Evolutionary conservation across 768 basidiomycete species (phyloP).

Genomic region (Tricholoma hemisulphureum): DNA sequence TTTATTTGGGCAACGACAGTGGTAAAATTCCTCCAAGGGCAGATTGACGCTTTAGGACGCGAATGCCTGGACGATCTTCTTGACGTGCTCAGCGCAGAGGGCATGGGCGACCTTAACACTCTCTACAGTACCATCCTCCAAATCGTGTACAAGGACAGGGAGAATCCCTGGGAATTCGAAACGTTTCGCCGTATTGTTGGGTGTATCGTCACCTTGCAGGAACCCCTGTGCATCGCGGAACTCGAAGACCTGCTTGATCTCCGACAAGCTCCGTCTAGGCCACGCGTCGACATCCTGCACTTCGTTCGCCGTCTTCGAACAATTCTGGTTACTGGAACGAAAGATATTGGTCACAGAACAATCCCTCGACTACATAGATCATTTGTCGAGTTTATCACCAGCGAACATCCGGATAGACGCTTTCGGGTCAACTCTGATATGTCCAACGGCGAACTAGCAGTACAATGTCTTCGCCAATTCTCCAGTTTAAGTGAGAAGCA

Average conservation of each 20-base stretch:
- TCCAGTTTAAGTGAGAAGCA: background rate
- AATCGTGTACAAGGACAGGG: background rate
- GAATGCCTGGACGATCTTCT: constrained; percentile 10
- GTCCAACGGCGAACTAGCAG: constrained; percentile 7
- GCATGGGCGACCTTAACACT: constrained; percentile 14
- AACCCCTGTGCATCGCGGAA: constrained; percentile 11
- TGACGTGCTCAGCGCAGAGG: constrained; percentile 7
- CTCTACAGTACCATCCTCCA: constrained; percentile 10
- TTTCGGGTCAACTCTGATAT: constrained; percentile 3
- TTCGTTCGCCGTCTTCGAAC: constrained; percentile 18
- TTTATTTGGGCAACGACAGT: constrained; percentile 21
- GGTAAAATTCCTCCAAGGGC: constrained; percentile 5
- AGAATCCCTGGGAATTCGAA: constrained; percentile 10
- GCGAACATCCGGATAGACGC: background rate
- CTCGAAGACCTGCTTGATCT: constrained; percentile 10
- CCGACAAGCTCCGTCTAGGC: background rate
- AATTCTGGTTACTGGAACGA: constrained; percentile 13
- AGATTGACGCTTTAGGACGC: constrained; percentile 5
- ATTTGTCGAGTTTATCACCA: constrained; percentile 16
- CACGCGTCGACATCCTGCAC: constrained; percentile 9
- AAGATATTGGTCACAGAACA: constrained; percentile 7
- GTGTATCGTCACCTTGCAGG: constrained; percentile 8
- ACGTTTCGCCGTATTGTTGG: constrained; percentile 16
- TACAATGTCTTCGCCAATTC: constrained; percentile 8
- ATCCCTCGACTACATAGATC: constrained; percentile 19